A percentile compares a stretch with the other conserved stretches of the same genome.
Evolutionary conservation across 441 rosid genomes (phyloP).

Genomic region (Capsella rubella): DNA sequence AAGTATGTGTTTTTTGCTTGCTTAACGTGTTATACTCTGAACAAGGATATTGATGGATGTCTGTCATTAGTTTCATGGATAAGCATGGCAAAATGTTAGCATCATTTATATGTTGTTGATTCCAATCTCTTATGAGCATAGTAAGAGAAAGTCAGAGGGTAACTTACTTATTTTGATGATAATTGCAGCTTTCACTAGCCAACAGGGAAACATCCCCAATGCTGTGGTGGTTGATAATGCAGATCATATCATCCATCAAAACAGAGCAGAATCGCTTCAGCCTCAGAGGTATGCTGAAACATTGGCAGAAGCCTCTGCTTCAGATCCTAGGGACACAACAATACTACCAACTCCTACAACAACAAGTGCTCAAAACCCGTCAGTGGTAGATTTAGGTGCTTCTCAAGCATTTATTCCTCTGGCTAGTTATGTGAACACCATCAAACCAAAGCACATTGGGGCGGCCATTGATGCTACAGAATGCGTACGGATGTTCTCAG

Average conservation of each 20-base stretch:
- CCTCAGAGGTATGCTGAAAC: constrained; percentile 23
- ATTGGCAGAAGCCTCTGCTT: constrained; percentile 34
- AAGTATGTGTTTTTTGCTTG: constrained; percentile 4
- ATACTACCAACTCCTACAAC: constrained; percentile 39
- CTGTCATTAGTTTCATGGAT: neutral
- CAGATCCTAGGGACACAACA: constrained; percentile 35
- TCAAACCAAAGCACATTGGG: constrained; percentile 59
- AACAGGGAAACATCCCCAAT: constrained; percentile 29
- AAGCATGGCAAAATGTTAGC: constrained; percentile 11
- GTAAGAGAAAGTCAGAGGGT: constrained; percentile 6
- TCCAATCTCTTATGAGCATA: neutral
- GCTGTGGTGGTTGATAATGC: constrained; percentile 4
- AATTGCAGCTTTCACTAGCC: constrained; percentile 39
- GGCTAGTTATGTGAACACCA: constrained; percentile 26
- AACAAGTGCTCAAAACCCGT: constrained; percentile 47
- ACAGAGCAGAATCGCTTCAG: constrained; percentile 8
- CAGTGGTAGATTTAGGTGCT: constrained; percentile 37
- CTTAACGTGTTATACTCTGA: neutral
- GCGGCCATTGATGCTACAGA: constrained; percentile 65
- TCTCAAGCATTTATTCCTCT: constrained; percentile 45
- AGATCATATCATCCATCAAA: constrained; percentile 26
- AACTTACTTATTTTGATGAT: constrained; percentile 16
- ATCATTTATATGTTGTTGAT: constrained; percentile 12
- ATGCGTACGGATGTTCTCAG: constrained; percentile 54
- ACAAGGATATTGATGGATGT: constrained; percentile 14